Conservation (phyloP, 805 yeast species). For the Metschnikowia lochheadii region DNA sequence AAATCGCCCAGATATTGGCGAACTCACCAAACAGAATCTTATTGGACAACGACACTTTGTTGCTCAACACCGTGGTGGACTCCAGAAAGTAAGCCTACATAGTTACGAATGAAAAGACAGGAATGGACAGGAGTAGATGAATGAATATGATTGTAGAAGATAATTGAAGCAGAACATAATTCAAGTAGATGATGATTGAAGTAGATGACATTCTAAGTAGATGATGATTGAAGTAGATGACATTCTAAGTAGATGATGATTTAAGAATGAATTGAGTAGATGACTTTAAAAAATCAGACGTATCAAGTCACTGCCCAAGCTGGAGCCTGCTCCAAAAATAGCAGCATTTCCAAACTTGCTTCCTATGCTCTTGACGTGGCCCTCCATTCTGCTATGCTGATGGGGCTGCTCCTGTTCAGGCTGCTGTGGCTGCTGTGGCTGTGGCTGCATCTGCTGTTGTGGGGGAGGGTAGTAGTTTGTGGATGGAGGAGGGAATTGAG, state of each 20-base stretch:
- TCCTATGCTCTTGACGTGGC: constrained; percentile 59
- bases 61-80: constrained; percentile 85
- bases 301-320: constrained; percentile 80
- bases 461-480: constrained; percentile 42
- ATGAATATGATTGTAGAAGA: no score
- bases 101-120: constrained; percentile 11
- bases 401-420: constrained; percentile 21
- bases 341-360: constrained; percentile 88
- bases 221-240: no score
- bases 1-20: constrained; percentile 82
- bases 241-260: no score
- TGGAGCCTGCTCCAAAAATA: constrained; percentile 94
- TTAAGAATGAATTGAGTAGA: not conserved
- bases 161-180: no score
- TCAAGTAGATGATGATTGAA: no score
- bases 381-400: constrained; percentile 7
- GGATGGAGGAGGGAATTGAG: constrained; percentile 51
- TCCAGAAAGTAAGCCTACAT: constrained; percentile 44
- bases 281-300: constrained; percentile 55
- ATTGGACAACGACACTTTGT: constrained; percentile 86
- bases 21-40: constrained; percentile 87
- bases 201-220: no score
- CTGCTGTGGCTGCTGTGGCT: constrained; percentile 13
- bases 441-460: constrained; percentile 15
- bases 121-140: not conserved